Evolutionary conservation across 371 early-diverging fungal species (phyloP), one percentile per base, ranked within the genome.

Genomic region (Astathelohania contejeani): DNA sequence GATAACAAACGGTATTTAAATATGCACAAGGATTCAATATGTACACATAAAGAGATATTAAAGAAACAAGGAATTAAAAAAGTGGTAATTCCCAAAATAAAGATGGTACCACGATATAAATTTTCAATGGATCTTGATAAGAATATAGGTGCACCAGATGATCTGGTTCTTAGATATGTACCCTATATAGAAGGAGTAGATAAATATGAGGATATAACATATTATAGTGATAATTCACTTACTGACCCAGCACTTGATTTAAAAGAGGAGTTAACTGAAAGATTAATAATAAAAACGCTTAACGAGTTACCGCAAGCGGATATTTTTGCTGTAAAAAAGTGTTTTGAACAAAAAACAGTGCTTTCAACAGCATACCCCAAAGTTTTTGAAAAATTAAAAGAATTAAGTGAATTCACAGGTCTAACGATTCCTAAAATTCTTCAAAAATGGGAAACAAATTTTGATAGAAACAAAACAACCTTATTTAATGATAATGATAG

Each of bases 131-230:
- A 40, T 22, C 46, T 56, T 19, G 14, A 40, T 23, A 52, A 23
- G 52, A 58, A 58, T 40, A 10, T 69, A 45, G 18, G 4, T 26
- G 49, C 37, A 14, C 25, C 49, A 1, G 65, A 65, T 38, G 65
- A 69, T 42, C 62, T 59, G 20, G 42, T 58, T 23, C 29, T 69
- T 12, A 38, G 55, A 51, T 69, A 40, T 40, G 48, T 58, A 23
- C 69, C 69, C 0, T 51, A 14, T 20, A 32, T 32, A 32, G 32
- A 32, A 12, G 24, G 9, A 9, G n/a, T 18, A 4, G 9, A 4
- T 26, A 29, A 42, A 1, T 19, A 32, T 1, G 40, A 43, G 27
- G 32, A 39, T 23, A 48, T 61, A 2, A 32, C 4, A 32, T 44
- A 29, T 57, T 66, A 52, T 49, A 45, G 62, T 26, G 58, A 55